A percentile compares a stretch with the other conserved stretches of the same genome.
phyloP scores from a whole-genome alignment of 352 stramenopile species.

The Pythium biforme region DNA sequence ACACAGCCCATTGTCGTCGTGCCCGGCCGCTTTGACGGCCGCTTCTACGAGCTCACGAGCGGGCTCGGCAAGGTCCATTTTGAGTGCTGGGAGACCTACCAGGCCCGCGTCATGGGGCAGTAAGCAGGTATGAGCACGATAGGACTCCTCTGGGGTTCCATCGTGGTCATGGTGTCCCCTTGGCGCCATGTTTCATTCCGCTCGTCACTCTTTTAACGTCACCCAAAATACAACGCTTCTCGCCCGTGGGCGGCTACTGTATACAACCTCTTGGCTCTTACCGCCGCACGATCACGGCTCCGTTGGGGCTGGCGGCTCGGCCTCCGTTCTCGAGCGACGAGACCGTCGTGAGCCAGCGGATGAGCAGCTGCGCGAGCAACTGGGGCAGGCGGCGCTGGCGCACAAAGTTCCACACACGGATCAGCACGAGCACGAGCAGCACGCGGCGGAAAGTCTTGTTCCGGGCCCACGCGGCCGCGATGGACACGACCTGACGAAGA shows the following conservation, averaged over 20 bases:
- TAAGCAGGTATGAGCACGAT: neutral
- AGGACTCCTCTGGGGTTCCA: no score
- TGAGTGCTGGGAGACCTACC: constrained; percentile 83
- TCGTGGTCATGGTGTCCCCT: no score
- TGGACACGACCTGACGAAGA: constrained; percentile 31
- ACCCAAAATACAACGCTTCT: neutral
- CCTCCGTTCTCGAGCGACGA: constrained; percentile 43
- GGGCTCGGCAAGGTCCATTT: constrained; percentile 82
- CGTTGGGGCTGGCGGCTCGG: no score
- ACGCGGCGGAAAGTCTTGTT: constrained; percentile 52
- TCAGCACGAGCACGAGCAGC: constrained; percentile 42
- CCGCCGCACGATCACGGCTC: neutral
- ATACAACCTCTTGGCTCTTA: neutral
- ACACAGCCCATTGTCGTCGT: constrained; percentile 70
- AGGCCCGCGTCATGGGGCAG: constrained; percentile 20
- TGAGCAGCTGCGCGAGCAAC: constrained; percentile 57
- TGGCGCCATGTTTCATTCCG: no score
- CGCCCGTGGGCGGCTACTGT: no score
- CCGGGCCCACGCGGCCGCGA: constrained; percentile 44
- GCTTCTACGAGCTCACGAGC: constrained; percentile 82
- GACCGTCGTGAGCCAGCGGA: constrained; percentile 52
- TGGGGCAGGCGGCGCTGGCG: constrained; percentile 50
- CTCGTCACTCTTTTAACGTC: neutral
- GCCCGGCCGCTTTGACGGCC: constrained; percentile 68
- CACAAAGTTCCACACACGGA: constrained; percentile 57